These are phyloP conservation scores for Trichoderma aggressivum DNA, from an alignment of 2,329 filamentous ascomycete genomes.

Conservation along the genomic window DNA sequence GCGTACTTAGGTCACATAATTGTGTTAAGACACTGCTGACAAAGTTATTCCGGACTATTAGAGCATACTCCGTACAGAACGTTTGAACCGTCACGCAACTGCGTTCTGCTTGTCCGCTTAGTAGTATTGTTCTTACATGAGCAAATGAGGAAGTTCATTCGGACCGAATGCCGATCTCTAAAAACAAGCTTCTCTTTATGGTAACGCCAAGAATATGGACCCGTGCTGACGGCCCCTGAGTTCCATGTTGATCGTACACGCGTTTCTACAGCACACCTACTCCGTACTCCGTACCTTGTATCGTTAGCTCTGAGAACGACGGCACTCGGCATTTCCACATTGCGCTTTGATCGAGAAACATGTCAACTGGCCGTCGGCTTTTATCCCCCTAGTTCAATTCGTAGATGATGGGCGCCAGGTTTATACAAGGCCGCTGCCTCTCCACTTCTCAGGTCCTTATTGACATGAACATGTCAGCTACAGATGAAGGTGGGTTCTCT, in stretches of 20 bases:
- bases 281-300: neutral
- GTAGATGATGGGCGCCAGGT: neutral
- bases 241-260: neutral
- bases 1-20: neutral
- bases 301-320: neutral
- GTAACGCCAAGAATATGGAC: neutral
- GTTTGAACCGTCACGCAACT: neutral
- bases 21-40: neutral
- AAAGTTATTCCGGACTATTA: neutral
- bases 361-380: neutral
- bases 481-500: neutral
- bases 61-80: neutral
- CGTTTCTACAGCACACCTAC: neutral
- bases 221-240: slow-evolving; percentile 6
- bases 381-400: neutral
- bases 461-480: neutral
- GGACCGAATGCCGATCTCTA: slow-evolving; percentile 5
- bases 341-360: neutral
- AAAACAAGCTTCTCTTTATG: slow-evolving; percentile 13
- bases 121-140: neutral
- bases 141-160: neutral
- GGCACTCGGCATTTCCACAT: neutral
- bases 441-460: neutral
- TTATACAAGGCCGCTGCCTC: neutral
- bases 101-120: neutral